phyloP scores from a whole-genome alignment of 2,329 filamentous ascomycete genomes.

The Fonsecaea monophora region DNA sequence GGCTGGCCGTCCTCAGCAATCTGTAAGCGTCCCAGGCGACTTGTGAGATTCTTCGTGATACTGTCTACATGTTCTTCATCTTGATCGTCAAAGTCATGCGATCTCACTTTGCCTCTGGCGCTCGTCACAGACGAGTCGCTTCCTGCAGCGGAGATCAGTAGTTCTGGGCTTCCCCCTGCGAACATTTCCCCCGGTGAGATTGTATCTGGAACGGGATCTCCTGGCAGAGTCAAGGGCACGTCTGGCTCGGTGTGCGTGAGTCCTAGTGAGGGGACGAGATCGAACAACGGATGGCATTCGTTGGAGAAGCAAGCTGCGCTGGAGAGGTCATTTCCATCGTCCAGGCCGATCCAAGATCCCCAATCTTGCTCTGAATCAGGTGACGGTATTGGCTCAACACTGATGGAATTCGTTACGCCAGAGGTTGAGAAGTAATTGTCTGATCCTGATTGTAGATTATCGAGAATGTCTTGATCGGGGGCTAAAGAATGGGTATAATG shows the following conservation, averaged over 20 bases:
- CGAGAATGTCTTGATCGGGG: not conserved
- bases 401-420: not conserved
- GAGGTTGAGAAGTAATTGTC: not conserved
- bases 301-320: not conserved
- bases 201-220: not conserved
- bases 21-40: slow-evolving; percentile 54
- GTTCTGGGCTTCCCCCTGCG: not conserved
- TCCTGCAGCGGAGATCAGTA: not conserved
- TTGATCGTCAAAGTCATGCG: not conserved
- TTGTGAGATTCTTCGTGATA: slow-evolving; percentile 53
- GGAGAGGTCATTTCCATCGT: not conserved
- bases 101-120: not conserved
- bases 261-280: not conserved
- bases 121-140: not conserved
- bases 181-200: not conserved
- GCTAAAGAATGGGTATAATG: not conserved
- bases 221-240: not conserved
- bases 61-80: slow-evolving; percentile 41
- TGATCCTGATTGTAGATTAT: not conserved
- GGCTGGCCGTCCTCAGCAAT: slow-evolving; percentile 53
- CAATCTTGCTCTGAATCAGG: not conserved
- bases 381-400: not conserved
- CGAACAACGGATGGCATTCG: not conserved
- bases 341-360: not conserved
- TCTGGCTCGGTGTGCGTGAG: not conserved